A percentile compares a stretch with the other conserved stretches of the same genome.
Evolutionary conservation across 257 asterid genomes (phyloP).

Genomic region (Leonotis leonurus): DNA sequence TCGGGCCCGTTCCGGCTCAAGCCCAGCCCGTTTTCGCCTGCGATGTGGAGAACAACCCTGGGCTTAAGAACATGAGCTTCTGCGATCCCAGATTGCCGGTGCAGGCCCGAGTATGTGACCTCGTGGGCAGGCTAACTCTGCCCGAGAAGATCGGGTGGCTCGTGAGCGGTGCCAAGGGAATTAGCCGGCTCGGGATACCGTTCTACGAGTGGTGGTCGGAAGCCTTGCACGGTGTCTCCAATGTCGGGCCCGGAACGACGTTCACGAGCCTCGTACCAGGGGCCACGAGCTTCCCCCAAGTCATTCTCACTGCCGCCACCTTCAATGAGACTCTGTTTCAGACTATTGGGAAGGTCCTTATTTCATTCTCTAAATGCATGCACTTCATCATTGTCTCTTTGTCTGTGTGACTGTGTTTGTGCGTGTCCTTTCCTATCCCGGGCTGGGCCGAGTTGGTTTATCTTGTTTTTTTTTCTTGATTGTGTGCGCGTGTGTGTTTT

Average conservation of each 20-base stretch:
- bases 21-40: constrained; percentile 52
- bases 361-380: neutral
- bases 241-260: constrained; percentile 47
- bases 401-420: too few relatives aligned
- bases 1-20: constrained; percentile 25
- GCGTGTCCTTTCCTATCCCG: too few relatives aligned
- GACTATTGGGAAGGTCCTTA: constrained; percentile 48
- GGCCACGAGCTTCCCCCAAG: constrained; percentile 81
- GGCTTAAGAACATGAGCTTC: constrained; percentile 36
- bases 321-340: constrained; percentile 50
- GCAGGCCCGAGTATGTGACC: constrained; percentile 36
- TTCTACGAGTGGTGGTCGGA: constrained; percentile 85
- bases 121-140: constrained; percentile 49
- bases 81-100: constrained; percentile 47
- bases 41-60: constrained; percentile 42
- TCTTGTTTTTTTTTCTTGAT: too few relatives aligned
- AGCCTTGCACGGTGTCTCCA: constrained; percentile 58
- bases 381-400: too few relatives aligned
- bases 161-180: constrained; percentile 35
- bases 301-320: constrained; percentile 64
- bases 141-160: constrained; percentile 66
- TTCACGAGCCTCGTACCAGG: constrained; percentile 47
- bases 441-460: too few relatives aligned
- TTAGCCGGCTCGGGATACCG: constrained; percentile 59
- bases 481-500: too few relatives aligned